Conservation (phyloP, 2,329 filamentous ascomycete species). For the Botryotinia globosa region DNA sequence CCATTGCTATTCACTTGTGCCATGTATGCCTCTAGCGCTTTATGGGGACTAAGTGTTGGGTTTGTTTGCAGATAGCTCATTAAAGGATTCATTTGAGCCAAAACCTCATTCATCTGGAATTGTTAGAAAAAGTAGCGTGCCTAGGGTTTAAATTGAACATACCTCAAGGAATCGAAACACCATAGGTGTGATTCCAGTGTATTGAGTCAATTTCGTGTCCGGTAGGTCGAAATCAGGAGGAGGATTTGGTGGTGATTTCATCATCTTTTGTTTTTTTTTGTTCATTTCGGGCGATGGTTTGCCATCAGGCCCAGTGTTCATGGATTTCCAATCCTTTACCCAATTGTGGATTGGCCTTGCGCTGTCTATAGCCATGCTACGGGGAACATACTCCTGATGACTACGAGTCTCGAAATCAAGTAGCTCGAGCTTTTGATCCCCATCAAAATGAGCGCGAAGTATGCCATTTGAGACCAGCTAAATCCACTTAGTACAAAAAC, state of each 20-base stretch:
- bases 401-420: conserved; percentile 75
- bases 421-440: conserved; percentile 75
- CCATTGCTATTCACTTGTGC: conserved; percentile 40
- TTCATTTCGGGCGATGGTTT: conserved; percentile 65
- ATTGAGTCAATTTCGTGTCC: conserved; percentile 53
- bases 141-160: conserved; percentile 13
- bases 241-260: conserved; percentile 58
- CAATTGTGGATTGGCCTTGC: conserved; percentile 61
- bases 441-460: conserved; percentile 76
- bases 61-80: conserved; percentile 58
- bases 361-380: conserved; percentile 59
- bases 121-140: neutral
- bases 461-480: conserved; percentile 76
- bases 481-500: conserved; percentile 33
- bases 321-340: conserved; percentile 62
- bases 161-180: conserved; percentile 66
- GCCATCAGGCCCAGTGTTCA: conserved; percentile 52
- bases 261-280: conserved; percentile 60
- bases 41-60: conserved; percentile 53
- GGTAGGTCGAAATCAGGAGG: conserved; percentile 63
- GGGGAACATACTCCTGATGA: conserved; percentile 82
- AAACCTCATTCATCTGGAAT: conserved; percentile 58
- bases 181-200: conserved; percentile 57
- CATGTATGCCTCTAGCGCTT: conserved; percentile 60
- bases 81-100: conserved; percentile 64